These are phyloP conservation scores for Whalleya microplaca DNA, from an alignment of 2,329 filamentous ascomycete species.

Conservation along the genomic window DNA sequence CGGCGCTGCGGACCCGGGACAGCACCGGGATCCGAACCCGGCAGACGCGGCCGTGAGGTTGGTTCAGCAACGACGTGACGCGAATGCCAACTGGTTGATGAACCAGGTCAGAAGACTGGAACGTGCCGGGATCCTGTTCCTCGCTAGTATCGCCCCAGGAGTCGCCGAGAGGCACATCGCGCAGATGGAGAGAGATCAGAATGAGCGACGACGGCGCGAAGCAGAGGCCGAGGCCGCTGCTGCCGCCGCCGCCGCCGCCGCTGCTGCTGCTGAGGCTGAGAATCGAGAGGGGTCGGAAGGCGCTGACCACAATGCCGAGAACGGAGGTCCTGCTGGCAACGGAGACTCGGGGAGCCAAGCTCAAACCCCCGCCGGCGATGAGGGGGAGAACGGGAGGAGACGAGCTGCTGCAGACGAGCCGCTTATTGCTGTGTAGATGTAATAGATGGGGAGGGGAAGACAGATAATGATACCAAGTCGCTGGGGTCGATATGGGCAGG, in stretches of 20 bases:
- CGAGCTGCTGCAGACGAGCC: constrained; percentile 13
- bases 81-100: constrained; percentile 54
- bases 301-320: constrained; percentile 5
- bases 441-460: neutral
- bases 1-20: constrained; percentile 32
- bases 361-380: constrained; percentile 1
- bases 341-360: constrained; percentile 2
- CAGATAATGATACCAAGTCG: neutral
- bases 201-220: constrained; percentile 48
- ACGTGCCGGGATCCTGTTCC: constrained; percentile 63
- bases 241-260: constrained; percentile 40
- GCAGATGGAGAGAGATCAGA: constrained; percentile 56
- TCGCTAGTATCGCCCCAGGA: constrained; percentile 68
- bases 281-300: constrained; percentile 1
- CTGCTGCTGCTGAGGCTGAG: constrained; percentile 4
- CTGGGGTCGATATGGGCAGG: neutral
- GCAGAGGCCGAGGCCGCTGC: constrained; percentile 45
- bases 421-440: constrained; percentile 14
- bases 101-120: constrained; percentile 58
- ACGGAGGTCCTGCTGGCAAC: constrained; percentile 1
- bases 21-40: constrained; percentile 43
- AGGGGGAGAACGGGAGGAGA: constrained; percentile 8
- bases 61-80: constrained; percentile 49
- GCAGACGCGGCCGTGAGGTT: constrained; percentile 58
- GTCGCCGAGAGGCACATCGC: constrained; percentile 68